These are phyloP conservation scores for Conoideocrella luteorostrata DNA, from an alignment of 2,329 filamentous ascomycete species.

Conservation along the genomic window DNA sequence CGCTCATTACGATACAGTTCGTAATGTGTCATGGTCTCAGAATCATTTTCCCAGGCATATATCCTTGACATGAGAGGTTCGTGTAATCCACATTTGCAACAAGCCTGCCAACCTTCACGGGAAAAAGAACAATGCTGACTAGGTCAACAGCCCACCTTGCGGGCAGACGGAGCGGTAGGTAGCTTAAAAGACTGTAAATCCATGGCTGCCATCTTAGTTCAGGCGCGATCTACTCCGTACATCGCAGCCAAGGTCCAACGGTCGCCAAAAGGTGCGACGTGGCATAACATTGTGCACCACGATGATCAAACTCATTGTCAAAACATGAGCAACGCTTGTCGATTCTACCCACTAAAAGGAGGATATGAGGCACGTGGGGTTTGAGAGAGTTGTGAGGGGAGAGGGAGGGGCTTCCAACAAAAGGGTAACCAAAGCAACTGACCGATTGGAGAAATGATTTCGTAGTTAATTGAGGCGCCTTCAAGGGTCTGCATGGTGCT, in stretches of 20 bases:
- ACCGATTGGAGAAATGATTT: constrained; percentile 51
- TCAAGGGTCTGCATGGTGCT: constrained; percentile 34
- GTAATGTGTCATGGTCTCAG: not conserved
- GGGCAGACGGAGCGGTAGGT: not conserved
- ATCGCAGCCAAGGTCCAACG: not conserved
- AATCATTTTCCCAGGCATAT: no score
- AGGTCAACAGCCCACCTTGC: not conserved
- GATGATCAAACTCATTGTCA: not conserved
- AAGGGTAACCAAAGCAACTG: constrained; percentile 28
- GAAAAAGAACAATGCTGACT: not conserved
- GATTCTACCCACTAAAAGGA: constrained; percentile 27
- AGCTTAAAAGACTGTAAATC: no score
- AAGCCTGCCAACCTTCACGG: no score
- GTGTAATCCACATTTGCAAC: no score
- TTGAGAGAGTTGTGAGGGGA: not conserved
- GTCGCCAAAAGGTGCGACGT: not conserved
- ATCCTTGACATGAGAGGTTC: no score
- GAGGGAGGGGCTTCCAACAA: not conserved
- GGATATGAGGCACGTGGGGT: constrained; percentile 38
- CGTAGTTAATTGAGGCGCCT: constrained; percentile 34
- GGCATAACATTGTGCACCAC: not conserved
- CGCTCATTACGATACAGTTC: constrained; percentile 8
- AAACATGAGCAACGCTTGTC: not conserved
- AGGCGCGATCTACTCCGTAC: no score
- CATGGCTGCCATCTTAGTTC: no score